Base-by-base conservation (phyloP, 2,329 filamentous ascomycete species). In the Fusarium hainanense region DNA sequence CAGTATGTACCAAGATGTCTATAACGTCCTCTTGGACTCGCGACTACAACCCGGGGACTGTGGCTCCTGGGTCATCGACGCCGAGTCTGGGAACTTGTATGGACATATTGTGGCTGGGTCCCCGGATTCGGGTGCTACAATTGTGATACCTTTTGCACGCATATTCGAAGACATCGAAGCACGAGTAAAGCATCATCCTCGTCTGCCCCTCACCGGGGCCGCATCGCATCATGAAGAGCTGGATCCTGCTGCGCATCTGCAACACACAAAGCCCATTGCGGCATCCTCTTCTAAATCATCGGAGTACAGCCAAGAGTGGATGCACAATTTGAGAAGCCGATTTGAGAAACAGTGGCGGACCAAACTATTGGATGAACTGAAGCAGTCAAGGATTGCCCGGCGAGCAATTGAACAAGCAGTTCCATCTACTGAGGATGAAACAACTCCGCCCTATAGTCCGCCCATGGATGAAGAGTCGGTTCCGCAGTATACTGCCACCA, bases 281-380 rank as follows among this genome's bases (percentile, higher is more conserved):
- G 18, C 34, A 37, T 37, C 34, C 6, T 37, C 18, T 7, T 12
- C 34, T n/a, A n/a, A 37, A 37, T 10, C 18, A 37, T 37, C 18
- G 2, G 79, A 84, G 8, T 87, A 88, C 74, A 90, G 90, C 77
- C 91, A 94, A 76, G 86, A 88, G 75, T 93, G 90, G 89, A 93
- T 94, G 23, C 87, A 88, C 75, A 92, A 94, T 63, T 84, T 98
- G 74, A 91, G 92, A 50, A 83, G 91, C 75, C 92, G 93, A 76
- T 98, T 98, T 79, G 93, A 97, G 78, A 91, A 94, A 69, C 84
- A 97, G 65, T 85, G 98, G 77, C 91, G 93, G 78, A 93, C 92
- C 61, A 94, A 93, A 84, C 89, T 94, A 79, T 89, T 97, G 85
- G 94, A 93, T 78, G 92, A 94, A 70, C 85, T 98, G 90, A 85